phyloP scores from a whole-genome alignment of 164 flowering plant species.

The Vitis amurensis region DNA sequence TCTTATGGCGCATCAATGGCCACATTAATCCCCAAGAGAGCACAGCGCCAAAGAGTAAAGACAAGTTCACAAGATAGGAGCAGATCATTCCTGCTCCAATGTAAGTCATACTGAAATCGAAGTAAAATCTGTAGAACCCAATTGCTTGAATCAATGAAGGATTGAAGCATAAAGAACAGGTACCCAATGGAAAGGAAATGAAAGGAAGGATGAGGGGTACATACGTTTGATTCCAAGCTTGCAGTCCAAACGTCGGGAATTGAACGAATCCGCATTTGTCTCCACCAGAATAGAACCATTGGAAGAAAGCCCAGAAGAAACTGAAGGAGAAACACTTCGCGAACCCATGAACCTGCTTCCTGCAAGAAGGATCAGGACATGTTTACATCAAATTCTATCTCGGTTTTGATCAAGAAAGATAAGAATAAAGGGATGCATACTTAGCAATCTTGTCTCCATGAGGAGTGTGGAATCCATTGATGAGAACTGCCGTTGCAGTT shows the following conservation, averaged over 20 bases:
- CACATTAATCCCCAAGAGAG: conserved; percentile 97
- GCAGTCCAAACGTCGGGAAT: conserved; percentile 71
- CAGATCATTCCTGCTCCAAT: conserved; percentile 92
- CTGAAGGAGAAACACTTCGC: conserved; percentile 47
- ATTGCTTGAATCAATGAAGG: conserved; percentile 1
- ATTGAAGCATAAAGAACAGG: background rate
- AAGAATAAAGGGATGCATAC: conserved; percentile 21
- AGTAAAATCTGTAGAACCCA: conserved; percentile 68
- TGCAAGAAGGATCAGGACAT: conserved; percentile 16
- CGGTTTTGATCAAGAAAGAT: background rate
- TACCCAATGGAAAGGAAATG: background rate
- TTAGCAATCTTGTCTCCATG: conserved; percentile 55
- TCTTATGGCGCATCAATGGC: conserved; percentile 65
- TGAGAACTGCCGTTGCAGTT: conserved; percentile 66
- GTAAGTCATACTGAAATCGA: conserved; percentile 77
- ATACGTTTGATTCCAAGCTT: conserved; percentile 56
- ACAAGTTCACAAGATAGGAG: conserved; percentile 77
- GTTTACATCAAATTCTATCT: background rate
- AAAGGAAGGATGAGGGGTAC: conserved; percentile 3
- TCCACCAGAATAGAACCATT: conserved; percentile 67
- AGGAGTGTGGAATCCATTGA: conserved; percentile 65
- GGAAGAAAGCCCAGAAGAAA: conserved; percentile 61
- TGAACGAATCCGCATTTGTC: conserved; percentile 56
- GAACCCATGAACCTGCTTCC: conserved; percentile 59
- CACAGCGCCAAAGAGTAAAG: conserved; percentile 84